A percentile compares a stretch with the other conserved stretches of the same genome.
Conservation (phyloP, 176 grass and related monocot genomes). For the Luzula sylvatica region DNA sequence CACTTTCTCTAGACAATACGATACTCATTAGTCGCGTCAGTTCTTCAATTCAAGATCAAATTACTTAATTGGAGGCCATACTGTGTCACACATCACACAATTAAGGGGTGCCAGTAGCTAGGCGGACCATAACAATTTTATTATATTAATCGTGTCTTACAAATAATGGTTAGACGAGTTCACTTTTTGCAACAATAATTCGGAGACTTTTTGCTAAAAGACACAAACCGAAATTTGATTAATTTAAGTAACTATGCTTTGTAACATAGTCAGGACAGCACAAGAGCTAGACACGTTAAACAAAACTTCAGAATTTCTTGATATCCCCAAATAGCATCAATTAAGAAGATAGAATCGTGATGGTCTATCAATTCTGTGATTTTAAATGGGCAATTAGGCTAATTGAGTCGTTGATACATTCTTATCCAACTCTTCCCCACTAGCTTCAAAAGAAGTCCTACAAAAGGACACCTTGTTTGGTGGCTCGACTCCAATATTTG, state of each 20-base stretch:
- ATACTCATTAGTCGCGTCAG: no score
- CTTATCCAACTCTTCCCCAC: constrained; percentile 18
- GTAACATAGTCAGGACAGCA: neutral
- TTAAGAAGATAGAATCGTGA: neutral
- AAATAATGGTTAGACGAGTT: neutral
- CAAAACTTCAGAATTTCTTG: no score
- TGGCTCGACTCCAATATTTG: constrained; percentile 17
- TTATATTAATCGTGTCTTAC: constrained; percentile 9
- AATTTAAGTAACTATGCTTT: neutral
- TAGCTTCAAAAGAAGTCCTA: constrained; percentile 10
- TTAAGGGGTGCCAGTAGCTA: constrained; percentile 1
- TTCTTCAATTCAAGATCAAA: no score
- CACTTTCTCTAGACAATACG: no score
- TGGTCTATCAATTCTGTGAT: neutral
- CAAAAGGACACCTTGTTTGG: constrained; percentile 21
- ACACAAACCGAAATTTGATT: constrained; percentile 2
- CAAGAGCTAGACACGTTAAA: neutral
- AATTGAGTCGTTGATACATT: constrained; percentile 28
- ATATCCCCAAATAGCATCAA: no score
- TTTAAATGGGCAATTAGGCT: neutral
- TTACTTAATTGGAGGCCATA: neutral
- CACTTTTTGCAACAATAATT: constrained; percentile 15
- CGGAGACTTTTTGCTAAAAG: constrained; percentile 16
- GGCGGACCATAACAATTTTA: neutral
- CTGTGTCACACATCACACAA: neutral